These are phyloP conservation scores for Trichoderma koningiopsis DNA, from an alignment of 2,329 filamentous ascomycete genomes.

Conservation along the genomic window DNA sequence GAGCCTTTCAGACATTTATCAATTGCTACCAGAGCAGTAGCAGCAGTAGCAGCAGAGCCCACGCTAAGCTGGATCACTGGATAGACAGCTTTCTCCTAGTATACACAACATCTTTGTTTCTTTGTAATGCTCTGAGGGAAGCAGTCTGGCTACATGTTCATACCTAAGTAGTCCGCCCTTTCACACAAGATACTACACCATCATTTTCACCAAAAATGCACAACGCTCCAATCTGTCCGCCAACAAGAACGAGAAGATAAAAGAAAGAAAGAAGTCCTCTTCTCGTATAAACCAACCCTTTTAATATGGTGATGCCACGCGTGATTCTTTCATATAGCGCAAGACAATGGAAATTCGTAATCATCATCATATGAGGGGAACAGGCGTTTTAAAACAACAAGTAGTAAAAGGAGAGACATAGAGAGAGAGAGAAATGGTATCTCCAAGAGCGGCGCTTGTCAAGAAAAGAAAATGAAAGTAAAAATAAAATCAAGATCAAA, in stretches of 20 bases:
- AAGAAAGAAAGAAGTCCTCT: slow-evolving; percentile 8
- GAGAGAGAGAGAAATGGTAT: slow-evolving; percentile 33
- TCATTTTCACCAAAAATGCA: not conserved
- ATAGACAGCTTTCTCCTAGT: not conserved
- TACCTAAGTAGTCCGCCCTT: not conserved
- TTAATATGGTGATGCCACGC: slow-evolving; percentile 22
- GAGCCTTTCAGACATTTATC: not conserved
- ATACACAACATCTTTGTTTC: not conserved
- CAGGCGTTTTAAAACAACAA: slow-evolving; percentile 15
- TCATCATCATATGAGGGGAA: slow-evolving; percentile 25
- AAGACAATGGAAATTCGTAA: slow-evolving; percentile 26
- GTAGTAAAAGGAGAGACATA: slow-evolving; percentile 1
- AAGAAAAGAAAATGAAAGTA: slow-evolving; percentile 11
- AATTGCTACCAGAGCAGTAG: not conserved
- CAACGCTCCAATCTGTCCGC: not conserved
- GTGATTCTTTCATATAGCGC: slow-evolving; percentile 2
- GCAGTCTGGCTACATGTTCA: not conserved
- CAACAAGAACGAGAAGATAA: not conserved
- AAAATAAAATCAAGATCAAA: not conserved
- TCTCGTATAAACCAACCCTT: slow-evolving; percentile 23
- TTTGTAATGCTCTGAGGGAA: not conserved
- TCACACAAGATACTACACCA: not conserved
- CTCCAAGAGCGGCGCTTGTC: slow-evolving; percentile 35
- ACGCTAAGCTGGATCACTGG: too few relatives aligned
- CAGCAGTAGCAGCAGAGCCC: too few relatives aligned